These are phyloP conservation scores for Pulicaria dysenterica DNA, from an alignment of 129 eudicot species.

Conservation along the genomic window DNA sequence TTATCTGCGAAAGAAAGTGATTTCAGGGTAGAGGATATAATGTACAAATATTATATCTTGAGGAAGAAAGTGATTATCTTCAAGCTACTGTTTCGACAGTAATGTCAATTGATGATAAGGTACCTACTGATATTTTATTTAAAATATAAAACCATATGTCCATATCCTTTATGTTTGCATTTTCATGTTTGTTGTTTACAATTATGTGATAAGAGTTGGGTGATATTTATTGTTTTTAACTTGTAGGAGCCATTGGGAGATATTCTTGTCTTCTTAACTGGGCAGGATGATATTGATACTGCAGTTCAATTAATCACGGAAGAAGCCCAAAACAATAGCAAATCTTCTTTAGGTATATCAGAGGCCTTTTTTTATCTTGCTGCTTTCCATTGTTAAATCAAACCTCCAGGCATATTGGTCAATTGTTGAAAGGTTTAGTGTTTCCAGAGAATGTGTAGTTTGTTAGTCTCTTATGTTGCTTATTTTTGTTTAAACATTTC, in stretches of 20 bases:
- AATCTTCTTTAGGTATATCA: conserved; percentile 49
- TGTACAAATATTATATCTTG: conserved; percentile 68
- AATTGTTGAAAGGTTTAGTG: background rate
- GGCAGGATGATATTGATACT: conserved; percentile 98
- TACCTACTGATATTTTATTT: conserved; percentile 20
- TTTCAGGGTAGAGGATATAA: conserved; percentile 92
- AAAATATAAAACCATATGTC: background rate
- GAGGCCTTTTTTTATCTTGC: conserved; percentile 4
- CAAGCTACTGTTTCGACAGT: conserved; percentile 92
- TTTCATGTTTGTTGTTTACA: background rate
- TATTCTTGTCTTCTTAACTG: conserved; percentile 89
- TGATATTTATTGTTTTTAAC: background rate
- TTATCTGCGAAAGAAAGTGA: conserved; percentile 12
- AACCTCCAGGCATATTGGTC: background rate
- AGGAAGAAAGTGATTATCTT: conserved; percentile 89
- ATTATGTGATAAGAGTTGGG: background rate
- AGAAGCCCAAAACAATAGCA: conserved; percentile 58
- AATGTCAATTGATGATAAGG: conserved; percentile 76
- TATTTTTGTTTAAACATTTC: conserved; percentile 29
- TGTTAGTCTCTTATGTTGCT: conserved; percentile 13
- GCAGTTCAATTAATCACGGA: conserved; percentile 87
- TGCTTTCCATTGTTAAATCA: background rate
- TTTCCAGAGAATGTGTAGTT: background rate
- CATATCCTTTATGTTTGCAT: background rate
- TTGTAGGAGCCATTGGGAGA: conserved; percentile 88